Base-by-base conservation (phyloP, 108 stramenopile species). In the Fragilariopsis cylindrus region DNA sequence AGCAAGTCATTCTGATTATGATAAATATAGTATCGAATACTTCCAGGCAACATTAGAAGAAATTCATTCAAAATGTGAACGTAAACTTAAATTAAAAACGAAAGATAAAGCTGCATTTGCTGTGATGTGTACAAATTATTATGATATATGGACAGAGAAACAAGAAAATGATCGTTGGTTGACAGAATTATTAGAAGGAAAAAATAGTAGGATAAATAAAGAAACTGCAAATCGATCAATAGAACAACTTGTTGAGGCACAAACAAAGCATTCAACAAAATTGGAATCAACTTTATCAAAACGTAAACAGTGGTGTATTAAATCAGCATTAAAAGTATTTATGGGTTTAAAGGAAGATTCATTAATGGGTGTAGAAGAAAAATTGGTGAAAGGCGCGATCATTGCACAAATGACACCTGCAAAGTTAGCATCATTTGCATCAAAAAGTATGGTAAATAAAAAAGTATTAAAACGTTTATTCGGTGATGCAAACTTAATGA, bases 341-440 rank as follows among this genome's bases (percentile, higher is more conserved):
- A 64, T 60, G 16, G 70, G 67, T 45, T 46, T 80, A 45, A 73
- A 80, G 12, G 60, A 53, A 60, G 79, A 71, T 60, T 68, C 69
- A 53, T 56, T 74, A 44, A 52, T 41, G 15, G 7, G 43, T 3
- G 16, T 80, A 46, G 74, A 80, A 75, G 69, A 75, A 47, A 70
- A 70, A 42, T 60, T 80, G 1, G 74, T 75, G 54, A 75, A 80
- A 48, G 79, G 79, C 48, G 74, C 74, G 52, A 75, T 80, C 62
- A 69, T 80, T 45, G 74, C 74, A 3, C 79, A 80, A 50, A 69
- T 74, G 16, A 63, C 73, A 16, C 73, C 79, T 12, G 46, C 74
- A 54, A 54, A 71, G 3, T 63, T 80, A 21, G 73, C 79, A 7
- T 52, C 71, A 41, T 80, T 80, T 71, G 63, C 69, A 30, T 56